phyloP scores from a whole-genome alignment of 139 green algal genomes.

The Chlamydomonas incerta region DNA sequence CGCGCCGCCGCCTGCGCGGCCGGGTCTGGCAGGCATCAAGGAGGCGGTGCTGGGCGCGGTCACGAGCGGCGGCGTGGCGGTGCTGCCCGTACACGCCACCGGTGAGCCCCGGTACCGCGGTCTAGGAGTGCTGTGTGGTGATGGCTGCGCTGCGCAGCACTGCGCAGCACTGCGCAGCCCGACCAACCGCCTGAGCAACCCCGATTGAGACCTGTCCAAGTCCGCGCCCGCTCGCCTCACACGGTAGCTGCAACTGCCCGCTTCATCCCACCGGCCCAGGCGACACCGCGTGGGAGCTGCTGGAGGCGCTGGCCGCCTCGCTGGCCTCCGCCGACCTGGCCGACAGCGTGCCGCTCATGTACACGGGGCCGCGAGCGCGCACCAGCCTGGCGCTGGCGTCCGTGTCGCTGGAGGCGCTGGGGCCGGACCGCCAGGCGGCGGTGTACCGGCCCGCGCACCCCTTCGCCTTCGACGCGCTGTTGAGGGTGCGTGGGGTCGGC shows the following conservation, averaged over 20 bases:
- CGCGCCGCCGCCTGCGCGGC: neutral
- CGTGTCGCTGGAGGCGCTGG: conserved; percentile 19
- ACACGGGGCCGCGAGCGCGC: neutral
- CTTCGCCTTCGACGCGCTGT: conserved; percentile 33
- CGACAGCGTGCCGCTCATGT: conserved; percentile 4
- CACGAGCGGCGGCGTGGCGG: neutral
- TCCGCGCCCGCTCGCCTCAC: too few species aligned
- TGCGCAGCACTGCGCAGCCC: too few species aligned
- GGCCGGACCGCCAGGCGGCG: neutral
- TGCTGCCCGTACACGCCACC: conserved; percentile 1
- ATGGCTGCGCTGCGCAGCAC: too few species aligned
- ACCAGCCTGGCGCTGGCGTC: conserved; percentile 33
- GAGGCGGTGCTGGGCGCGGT: conserved; percentile 27
- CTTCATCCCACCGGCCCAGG: neutral
- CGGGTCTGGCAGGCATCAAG: neutral
- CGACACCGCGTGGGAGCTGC: conserved; percentile 37
- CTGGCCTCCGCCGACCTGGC: conserved; percentile 22
- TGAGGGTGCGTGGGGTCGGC: neutral
- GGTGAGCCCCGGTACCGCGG: too few species aligned
- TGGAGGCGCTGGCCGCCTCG: neutral
- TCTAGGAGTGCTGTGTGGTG: too few species aligned
- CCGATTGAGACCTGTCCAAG: too few species aligned
- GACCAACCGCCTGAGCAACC: too few species aligned
- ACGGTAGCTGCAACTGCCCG: too few species aligned
- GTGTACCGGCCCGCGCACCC: conserved; percentile 38